These are phyloP conservation scores for Pelargonium myrrhifolium DNA, from an alignment of 441 rosid genomes.

Conservation along the genomic window DNA sequence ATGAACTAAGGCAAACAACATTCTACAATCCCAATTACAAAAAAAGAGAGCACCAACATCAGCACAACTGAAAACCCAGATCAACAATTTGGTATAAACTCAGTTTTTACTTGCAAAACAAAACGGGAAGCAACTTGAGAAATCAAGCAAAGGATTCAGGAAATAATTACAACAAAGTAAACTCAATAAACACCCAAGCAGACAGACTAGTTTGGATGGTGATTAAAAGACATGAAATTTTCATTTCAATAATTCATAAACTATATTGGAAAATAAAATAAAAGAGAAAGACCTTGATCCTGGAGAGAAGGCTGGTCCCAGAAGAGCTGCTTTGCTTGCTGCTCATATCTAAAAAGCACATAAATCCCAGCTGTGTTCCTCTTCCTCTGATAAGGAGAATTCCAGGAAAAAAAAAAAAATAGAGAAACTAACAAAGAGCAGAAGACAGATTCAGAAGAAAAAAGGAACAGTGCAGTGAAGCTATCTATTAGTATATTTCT, in stretches of 20 bases:
- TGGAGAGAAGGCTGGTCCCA: conserved; percentile 20
- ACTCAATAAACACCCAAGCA: too few species aligned
- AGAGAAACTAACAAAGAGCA: background rate
- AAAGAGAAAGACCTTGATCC: conserved; percentile 33
- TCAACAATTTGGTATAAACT: background rate
- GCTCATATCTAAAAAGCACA: background rate
- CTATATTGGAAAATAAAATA: background rate
- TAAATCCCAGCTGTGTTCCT: background rate
- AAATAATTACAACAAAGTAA: too few species aligned
- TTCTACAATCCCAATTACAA: conserved; percentile 20
- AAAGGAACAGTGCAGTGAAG: background rate
- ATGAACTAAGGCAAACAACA: conserved; percentile 30
- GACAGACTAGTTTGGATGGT: too few species aligned
- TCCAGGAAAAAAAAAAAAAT: too few species aligned
- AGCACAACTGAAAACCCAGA: background rate
- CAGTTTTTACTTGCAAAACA: background rate
- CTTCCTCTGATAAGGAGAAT: too few species aligned
- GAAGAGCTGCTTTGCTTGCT: background rate
- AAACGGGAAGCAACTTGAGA: too few species aligned
- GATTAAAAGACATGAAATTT: too few species aligned
- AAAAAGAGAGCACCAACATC: background rate
- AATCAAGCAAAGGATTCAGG: background rate
- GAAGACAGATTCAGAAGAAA: background rate
- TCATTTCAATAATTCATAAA: too few species aligned
- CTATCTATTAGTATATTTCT: background rate